Evolutionary conservation across 441 rosid species (phyloP), one percentile per base, ranked within the genome.

Genomic region (Erodium trifolium): DNA sequence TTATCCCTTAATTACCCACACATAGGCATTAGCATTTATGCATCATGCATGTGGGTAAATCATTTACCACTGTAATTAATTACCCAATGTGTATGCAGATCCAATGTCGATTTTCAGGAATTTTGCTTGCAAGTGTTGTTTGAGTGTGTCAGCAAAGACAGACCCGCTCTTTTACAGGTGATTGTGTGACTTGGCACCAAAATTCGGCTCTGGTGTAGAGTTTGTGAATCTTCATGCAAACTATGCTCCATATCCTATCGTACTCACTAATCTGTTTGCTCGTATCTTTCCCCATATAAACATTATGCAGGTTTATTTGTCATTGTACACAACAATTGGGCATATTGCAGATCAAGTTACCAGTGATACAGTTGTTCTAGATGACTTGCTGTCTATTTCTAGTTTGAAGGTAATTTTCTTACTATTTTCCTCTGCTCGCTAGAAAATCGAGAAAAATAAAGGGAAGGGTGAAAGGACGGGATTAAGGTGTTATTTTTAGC

Each of bases 121-220:
- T 94, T 94, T 73, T 94, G 99, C 78, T 79, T 92, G 77, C 99
- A 92, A 89, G 94, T 94, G 67, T 74, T 94, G 74, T 88, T 90
- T 71, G 99, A 94, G 78, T 92, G 99, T 72, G 85, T 94, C 78
- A 90, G 97, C 89, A 94, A 90, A 81, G 99, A 94, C 72, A 84
- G 96, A 73, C 99, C 99, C 70, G 90, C 94, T 65, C 94, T 94
- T 68, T 72, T 94, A 70, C 99, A 92, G 98, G 98, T 88, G 81
- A 70, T 51, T 68, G 68, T 45, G 51, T 65, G 39, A 49, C 5
- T 73, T 51, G 5, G 64, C 2, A 47, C 35, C 19, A 69, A 57
- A 59, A 53, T 0, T 51, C 3, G 37, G 4, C 37, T 34, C 37
- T 3, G 37, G 37, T 34, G 37, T 27, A 13, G 65, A 9, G 14